Evolutionary conservation across 352 stramenopile genomes (phyloP).

Genomic region (Phytophthora foliorum): DNA sequence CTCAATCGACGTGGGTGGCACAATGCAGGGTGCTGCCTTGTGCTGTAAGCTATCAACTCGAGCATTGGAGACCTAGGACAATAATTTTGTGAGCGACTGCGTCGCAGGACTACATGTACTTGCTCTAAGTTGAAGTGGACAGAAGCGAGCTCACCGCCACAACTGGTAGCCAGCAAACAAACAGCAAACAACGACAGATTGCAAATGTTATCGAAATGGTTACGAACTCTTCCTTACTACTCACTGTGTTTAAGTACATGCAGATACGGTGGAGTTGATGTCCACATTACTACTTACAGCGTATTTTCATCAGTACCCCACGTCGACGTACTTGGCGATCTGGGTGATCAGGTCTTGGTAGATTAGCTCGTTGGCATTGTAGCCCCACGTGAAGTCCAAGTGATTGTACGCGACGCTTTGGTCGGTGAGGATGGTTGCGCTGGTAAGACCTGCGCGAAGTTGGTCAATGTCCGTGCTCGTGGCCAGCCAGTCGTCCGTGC

Average conservation of each 20-base stretch:
- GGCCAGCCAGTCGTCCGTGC: constrained; percentile 62
- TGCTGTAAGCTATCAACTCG: background rate
- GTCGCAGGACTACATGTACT: too few relatives aligned
- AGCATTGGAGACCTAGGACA: background rate
- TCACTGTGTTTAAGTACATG: background rate
- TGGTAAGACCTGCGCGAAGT: constrained; percentile 51
- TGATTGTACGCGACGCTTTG: constrained; percentile 64
- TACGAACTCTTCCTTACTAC: background rate
- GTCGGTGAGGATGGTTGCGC: constrained; percentile 62
- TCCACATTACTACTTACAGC: constrained; percentile 2
- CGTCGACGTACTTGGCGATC: constrained; percentile 62
- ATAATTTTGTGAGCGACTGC: too few relatives aligned
- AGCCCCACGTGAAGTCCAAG: constrained; percentile 80
- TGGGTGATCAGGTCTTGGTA: constrained; percentile 67
- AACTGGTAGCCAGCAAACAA: background rate
- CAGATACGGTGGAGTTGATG: constrained; percentile 1
- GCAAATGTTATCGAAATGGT: background rate
- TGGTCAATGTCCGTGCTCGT: constrained; percentile 55
- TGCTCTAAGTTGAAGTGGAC: constrained; percentile 20
- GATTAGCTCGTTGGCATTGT: constrained; percentile 60
- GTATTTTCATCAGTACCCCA: constrained; percentile 54
- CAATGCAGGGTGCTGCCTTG: background rate
- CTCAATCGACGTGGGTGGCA: too few relatives aligned
- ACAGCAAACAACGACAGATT: background rate
- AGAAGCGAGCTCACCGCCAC: too few relatives aligned